Evolutionary conservation across 1,284 basidiomycete genomes (phyloP), one percentile per base, ranked within the genome.

Genomic region (Cryptococcus hybrid): DNA sequence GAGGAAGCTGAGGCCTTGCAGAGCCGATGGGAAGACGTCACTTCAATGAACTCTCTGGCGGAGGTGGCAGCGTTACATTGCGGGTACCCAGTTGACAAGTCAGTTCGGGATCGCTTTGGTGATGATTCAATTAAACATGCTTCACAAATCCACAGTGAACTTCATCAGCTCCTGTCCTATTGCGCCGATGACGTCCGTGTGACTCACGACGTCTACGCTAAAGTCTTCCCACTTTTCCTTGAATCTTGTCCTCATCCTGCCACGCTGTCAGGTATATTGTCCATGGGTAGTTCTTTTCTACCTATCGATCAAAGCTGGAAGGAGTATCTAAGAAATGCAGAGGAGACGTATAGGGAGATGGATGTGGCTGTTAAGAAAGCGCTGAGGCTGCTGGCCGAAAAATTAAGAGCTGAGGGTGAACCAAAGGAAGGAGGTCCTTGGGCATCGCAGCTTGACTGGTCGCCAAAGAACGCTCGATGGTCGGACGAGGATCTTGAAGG

Each of bases 381-480:
- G 90, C 36, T 81, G 84, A 56, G 80, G 47, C 60, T 84, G 34
- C 80, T 98, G 24, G 93, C 93, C 0, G 79, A 83, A 59, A 76
- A 65, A 63, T 64, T 70, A 79, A 84, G 65, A 76, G 84, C 55
- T 83, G 87, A 34, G 80, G 83, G 76, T 69, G n/a, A n/a, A n/a
- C 78, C 76, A 50, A 91, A 89, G 86, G 84, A 84, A 63, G 81
- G 84, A 1, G n/a, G n/a, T 74, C 84, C 86, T 2, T 99, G 94
- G 94, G 79, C 92, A 13, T 84, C 82, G 50, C 96, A 99, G 75
- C 80, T 99, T 53, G 94, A 99, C 74, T 99, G 95, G 95, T 87
- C 89, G 1, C 91, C n/a, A 0, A 98, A 98, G 76, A 81, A 85
- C 2, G 86, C 87, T n/a, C 85, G 88, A 67, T 80, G 78, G 76